Base-by-base conservation (phyloP, 805 yeast species). In the Suhomyces emberorum region DNA sequence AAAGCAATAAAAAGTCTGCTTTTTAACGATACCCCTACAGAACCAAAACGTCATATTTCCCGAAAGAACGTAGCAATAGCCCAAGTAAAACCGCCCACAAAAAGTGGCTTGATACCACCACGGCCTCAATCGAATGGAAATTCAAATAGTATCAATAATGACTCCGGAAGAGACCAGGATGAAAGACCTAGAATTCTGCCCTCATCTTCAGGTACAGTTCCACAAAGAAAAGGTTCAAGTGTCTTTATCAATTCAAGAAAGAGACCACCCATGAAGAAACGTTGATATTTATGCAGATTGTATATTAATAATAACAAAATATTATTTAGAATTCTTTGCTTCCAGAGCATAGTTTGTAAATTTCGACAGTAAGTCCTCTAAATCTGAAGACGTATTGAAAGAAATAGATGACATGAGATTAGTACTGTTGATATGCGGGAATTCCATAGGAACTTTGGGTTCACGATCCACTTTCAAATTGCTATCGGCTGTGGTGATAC, bases 241-340 rank as follows among this genome's bases (percentile, higher is more conserved):
- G 38, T 51, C 11, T 51, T 51, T 34, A 42, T 50, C 20, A 41
- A 42, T 14, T n/a, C n/a, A n/a, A 38, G 34, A 15, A 41, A 41
- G 21, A 33, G 24, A 21, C 42, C 31, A 23, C 35, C 35, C 12
- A 42, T 23, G 26, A 23, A 23, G 12, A 23, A 23, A 14, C 7
- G 12, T n/a, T n/a, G n/a, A n/a, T n/a, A n/a, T n/a, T n/a, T n/a
- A n/a, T n/a, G n/a, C n/a, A n/a, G n/a, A n/a, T n/a, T n/a, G n/a
- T n/a, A n/a, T n/a, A n/a, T n/a, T n/a, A n/a, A n/a, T n/a, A n/a
- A n/a, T n/a, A n/a, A n/a, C n/a, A n/a, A n/a, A n/a, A n/a, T n/a
- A n/a, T n/a, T n/a, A n/a, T n/a, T n/a, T n/a, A n/a, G n/a, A n/a
- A n/a, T n/a, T n/a, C n/a, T n/a, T n/a, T n/a, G n/a, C n/a, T n/a